phyloP scores from a whole-genome alignment of 2,329 filamentous ascomycete species.

The Fusarium goolgardi region DNA sequence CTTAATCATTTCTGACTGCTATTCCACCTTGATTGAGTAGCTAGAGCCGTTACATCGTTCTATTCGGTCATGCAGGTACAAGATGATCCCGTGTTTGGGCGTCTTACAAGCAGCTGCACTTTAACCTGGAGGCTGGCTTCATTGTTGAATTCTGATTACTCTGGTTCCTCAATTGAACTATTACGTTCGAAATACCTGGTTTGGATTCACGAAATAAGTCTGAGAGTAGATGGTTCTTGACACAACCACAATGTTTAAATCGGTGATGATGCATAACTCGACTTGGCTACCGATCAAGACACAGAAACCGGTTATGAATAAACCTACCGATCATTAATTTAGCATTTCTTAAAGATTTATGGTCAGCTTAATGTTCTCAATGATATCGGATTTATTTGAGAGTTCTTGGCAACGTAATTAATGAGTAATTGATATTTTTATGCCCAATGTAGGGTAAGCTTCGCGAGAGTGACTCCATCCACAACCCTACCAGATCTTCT shows the following conservation, averaged over 20 bases:
- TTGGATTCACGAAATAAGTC: not conserved
- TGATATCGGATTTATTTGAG: not conserved
- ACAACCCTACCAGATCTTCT: not conserved
- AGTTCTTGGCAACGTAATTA: not conserved
- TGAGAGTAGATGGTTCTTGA: not conserved
- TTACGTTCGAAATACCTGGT: too few relatives aligned
- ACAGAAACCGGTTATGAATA: not conserved
- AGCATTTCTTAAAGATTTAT: rapidly evolving
- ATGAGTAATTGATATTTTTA: not conserved
- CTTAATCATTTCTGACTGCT: too few relatives aligned
- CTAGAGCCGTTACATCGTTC: slow-evolving; percentile 12
- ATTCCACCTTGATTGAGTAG: too few relatives aligned
- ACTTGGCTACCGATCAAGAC: not conserved
- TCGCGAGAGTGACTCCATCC: not conserved
- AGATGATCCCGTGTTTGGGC: slow-evolving; percentile 1
- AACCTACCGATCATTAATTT: not conserved
- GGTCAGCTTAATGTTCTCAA: too few relatives aligned
- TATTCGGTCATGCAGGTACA: slow-evolving; percentile 20
- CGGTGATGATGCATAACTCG: not conserved
- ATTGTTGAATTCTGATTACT: too few relatives aligned
- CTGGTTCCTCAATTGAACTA: too few relatives aligned
- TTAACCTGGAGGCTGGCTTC: not conserved
- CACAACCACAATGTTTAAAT: rapidly evolving
- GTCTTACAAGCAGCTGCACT: slow-evolving; percentile 5
- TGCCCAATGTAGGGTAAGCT: not conserved